Evolutionary conservation across 768 basidiomycete species (phyloP), one percentile per base, ranked within the genome.

Genomic region (Boletus pseudopeckii): DNA sequence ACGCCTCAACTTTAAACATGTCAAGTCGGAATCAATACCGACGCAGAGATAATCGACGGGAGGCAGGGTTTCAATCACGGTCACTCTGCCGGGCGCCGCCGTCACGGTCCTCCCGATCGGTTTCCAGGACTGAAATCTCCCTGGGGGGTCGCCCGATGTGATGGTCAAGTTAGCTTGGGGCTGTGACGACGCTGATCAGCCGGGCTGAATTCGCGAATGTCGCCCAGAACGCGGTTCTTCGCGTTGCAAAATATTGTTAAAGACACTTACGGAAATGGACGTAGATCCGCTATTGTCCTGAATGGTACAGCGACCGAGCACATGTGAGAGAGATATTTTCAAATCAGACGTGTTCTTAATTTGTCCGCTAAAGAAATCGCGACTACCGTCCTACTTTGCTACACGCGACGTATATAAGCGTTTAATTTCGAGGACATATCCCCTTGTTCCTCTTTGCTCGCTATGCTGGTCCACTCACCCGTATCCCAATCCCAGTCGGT

Each of bases 331-430:
- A 54, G 53, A 58, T 49, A 62, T 65, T 66, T 69, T 67, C 67
- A 72, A 64, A 70, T 71, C 61, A 61, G 65, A 63, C 51, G 54
- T 38, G 43, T 61, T 38, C 71, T 71, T 58, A 61, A 72, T 71
- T 71, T 65, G 69, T 71, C 61, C 59, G 65, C 57, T 50, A 66
- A 50, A 56, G 64, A 59, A 55, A 56, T 61, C 53, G 57, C 66
- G 47, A 58, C 53, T 40, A 57, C 52, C 54, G 61, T 51, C 58
- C 61, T 55, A 61, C 67, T 54, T 63, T 59, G 61, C 64, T 70
- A 44, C 62, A 65, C 58, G 58, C 58, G 56, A 59, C 56, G 54
- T 69, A 69, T 69, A 57, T 53, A 58, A 58, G 55, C 62, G 63
- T 54, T 55, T 53, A 58, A 47, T 46, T 49, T 60, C 13, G 46